phyloP scores from a whole-genome alignment of 495 filamentous ascomycete genomes.

The Annulohypoxylon stygium region DNA sequence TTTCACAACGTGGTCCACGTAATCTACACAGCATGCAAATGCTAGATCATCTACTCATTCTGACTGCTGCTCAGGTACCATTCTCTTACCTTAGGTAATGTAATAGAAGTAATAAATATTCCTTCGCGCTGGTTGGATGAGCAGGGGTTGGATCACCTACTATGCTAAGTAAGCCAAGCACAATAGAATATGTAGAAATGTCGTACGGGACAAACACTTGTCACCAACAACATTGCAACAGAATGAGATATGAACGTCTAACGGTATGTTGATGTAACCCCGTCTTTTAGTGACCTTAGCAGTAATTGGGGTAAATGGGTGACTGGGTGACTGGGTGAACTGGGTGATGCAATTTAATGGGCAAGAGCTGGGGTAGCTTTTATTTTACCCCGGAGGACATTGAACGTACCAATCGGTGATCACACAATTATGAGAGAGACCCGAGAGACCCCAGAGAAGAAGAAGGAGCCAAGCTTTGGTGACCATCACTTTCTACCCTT shows the following conservation, averaged over 20 bases:
- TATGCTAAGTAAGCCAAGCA: neutral
- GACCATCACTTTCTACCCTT: too few species aligned
- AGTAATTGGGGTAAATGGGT: constrained; percentile 18
- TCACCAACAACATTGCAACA: neutral
- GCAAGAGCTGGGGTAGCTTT: constrained; percentile 1
- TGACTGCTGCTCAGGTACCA: neutral
- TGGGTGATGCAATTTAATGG: constrained; percentile 35
- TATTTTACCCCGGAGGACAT: constrained; percentile 33
- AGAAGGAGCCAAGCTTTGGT: constrained; percentile 8
- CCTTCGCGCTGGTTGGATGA: neutral
- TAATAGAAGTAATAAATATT: neutral
- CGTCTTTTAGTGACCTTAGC: constrained; percentile 16
- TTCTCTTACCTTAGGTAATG: neutral
- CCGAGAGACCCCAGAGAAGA: constrained; percentile 1
- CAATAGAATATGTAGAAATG: neutral
- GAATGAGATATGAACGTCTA: neutral
- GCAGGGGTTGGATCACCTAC: neutral
- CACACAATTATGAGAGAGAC: constrained; percentile 22
- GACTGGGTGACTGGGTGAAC: neutral
- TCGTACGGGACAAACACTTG: neutral
- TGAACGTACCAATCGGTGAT: constrained; percentile 31
- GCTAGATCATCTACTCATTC: neutral
- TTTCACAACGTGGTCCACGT: constrained; percentile 12
- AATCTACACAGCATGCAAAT: neutral
- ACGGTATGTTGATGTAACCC: constrained; percentile 24